Evolutionary conservation across 208 protist species (phyloP).

Genomic region (Lotmaria passim): DNA sequence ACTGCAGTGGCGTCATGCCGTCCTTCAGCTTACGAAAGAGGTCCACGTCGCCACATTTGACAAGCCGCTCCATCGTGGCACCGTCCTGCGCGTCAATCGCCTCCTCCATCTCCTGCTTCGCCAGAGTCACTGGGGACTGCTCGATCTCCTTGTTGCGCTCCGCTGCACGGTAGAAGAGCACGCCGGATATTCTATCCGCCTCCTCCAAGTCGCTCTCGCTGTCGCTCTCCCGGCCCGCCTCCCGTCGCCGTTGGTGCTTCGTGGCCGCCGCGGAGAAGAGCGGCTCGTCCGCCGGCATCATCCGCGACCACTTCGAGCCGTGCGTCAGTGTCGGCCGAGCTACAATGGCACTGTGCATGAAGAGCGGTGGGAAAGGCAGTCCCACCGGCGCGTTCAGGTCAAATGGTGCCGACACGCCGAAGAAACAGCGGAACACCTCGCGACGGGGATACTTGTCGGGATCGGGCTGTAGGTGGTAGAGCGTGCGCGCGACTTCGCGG

Average conservation of each 20-base stretch:
- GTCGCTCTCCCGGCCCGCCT: slow-evolving; percentile 78
- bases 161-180: slow-evolving; percentile 80
- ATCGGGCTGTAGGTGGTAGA: slow-evolving; percentile 80
- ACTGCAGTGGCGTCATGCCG: slow-evolving; percentile 90
- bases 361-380: slow-evolving; percentile 75
- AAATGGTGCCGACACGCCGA: slow-evolving; percentile 67
- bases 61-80: slow-evolving; percentile 46
- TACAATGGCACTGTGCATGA: slow-evolving; percentile 77
- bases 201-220: slow-evolving; percentile 88
- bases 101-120: slow-evolving; percentile 64
- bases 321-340: slow-evolving; percentile 40
- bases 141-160: slow-evolving; percentile 72
- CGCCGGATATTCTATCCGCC: slow-evolving; percentile 64
- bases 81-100: slow-evolving; percentile 65
- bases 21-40: slow-evolving; percentile 49
- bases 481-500: slow-evolving; percentile 69
- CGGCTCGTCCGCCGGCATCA: slow-evolving; percentile 56
- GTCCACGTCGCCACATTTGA: slow-evolving; percentile 58
- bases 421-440: slow-evolving; percentile 84
- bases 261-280: slow-evolving; percentile 44
- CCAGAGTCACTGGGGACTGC: slow-evolving; percentile 54
- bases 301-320: slow-evolving; percentile 65
- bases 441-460: slow-evolving; percentile 81
- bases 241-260: slow-evolving; percentile 64
- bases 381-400: slow-evolving; percentile 63